These are phyloP conservation scores for Mycotypha africana DNA, from an alignment of 371 early-diverging fungal species.

Conservation along the genomic window DNA sequence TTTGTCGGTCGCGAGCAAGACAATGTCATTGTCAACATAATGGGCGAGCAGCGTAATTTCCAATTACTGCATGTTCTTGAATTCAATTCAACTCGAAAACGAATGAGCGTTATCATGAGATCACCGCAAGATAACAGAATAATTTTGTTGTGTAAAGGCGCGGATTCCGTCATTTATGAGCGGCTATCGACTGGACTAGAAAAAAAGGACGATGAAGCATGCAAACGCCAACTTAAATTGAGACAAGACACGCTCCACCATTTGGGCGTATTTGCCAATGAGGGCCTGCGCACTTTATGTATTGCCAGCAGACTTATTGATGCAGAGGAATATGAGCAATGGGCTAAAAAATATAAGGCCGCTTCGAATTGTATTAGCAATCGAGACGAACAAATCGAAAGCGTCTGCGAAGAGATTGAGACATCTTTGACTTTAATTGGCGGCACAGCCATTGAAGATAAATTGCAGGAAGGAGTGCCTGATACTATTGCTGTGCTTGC, in stretches of 20 bases:
- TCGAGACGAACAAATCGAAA: constrained; percentile 77
- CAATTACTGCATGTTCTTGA: constrained; percentile 75
- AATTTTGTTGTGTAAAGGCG: constrained; percentile 91
- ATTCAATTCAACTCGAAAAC: constrained; percentile 83
- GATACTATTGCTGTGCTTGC: constrained; percentile 86
- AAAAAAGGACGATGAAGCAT: constrained; percentile 30
- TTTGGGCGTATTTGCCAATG: constrained; percentile 74
- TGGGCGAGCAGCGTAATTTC: constrained; percentile 64
- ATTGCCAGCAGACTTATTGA: constrained; percentile 78
- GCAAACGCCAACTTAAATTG: constrained; percentile 35
- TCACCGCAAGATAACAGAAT: constrained; percentile 67
- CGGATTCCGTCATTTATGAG: constrained; percentile 88
- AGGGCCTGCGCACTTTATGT: constrained; percentile 84
- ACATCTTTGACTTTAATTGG: constrained; percentile 67
- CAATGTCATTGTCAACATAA: constrained; percentile 61
- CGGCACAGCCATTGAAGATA: constrained; percentile 89
- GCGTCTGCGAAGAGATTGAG: constrained; percentile 83
- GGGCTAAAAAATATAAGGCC: constrained; percentile 70
- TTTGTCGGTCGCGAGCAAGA: constrained; percentile 73
- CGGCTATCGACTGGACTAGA: constrained; percentile 46
- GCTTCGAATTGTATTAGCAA: constrained; percentile 80
- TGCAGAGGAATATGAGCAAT: constrained; percentile 71
- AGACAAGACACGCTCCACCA: constrained; percentile 35
- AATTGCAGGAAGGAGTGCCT: constrained; percentile 92
- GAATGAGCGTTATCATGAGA: constrained; percentile 79